Evolutionary conservation across 441 rosid genomes (phyloP).

Genomic region (Bruguiera hainesii): DNA sequence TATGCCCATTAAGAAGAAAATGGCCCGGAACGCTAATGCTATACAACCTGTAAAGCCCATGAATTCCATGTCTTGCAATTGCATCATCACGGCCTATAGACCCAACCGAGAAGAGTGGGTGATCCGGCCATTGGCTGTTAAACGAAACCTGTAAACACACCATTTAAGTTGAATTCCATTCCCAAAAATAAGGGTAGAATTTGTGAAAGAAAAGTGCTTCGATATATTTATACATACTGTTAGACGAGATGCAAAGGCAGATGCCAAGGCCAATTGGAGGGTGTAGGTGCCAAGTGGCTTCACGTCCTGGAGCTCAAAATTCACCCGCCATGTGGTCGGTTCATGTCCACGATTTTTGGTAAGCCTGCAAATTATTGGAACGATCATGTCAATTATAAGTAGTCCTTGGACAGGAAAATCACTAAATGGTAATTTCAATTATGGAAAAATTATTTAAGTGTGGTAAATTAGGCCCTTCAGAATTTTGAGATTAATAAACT

Average conservation of each 20-base stretch:
- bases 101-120: conserved; percentile 45
- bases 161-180: background rate
- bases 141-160: background rate
- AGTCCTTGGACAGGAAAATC: too few relatives aligned
- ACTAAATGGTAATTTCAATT: background rate
- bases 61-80: conserved; percentile 50
- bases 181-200: too few relatives aligned
- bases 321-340: conserved; percentile 56
- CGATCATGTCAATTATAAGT: too few relatives aligned
- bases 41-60: conserved; percentile 41
- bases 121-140: background rate
- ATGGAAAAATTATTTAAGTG: background rate
- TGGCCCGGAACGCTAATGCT: conserved; percentile 27
- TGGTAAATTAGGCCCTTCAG: too few relatives aligned
- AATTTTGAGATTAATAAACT: too few relatives aligned
- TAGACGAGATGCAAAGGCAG: conserved; percentile 41
- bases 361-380: too few relatives aligned
- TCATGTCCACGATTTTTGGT: too few relatives aligned
- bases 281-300: conserved; percentile 31
- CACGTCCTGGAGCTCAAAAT: conserved; percentile 33
- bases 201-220: too few relatives aligned
- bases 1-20: conserved; percentile 19
- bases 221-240: conserved; percentile 26
- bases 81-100: conserved; percentile 48
- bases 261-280: conserved; percentile 57